Conservation (phyloP, 331 rosid species). For the Quercus phellos region DNA sequence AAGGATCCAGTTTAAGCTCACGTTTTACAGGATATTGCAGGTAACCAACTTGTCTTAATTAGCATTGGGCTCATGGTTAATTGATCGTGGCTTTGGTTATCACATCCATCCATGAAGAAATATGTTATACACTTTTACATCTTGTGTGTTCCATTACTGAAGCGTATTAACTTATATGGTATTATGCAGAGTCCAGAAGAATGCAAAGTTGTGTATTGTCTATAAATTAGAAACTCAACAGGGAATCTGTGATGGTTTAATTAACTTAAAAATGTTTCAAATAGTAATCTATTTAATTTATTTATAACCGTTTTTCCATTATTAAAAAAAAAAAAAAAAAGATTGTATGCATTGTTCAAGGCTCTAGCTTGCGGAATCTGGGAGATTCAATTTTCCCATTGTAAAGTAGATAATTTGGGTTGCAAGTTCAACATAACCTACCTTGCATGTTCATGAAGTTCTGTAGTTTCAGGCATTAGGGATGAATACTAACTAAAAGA, state of each 20-base stretch:
- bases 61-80: neutral
- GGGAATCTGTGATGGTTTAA: neutral
- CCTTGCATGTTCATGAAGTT: neutral
- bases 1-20: constrained; percentile 70
- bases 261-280: neutral
- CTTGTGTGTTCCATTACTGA: neutral
- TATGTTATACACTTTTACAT: neutral
- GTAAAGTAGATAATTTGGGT: neutral
- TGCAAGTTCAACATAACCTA: neutral
- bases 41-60: constrained; percentile 27
- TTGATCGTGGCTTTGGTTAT: neutral
- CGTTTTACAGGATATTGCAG: constrained; percentile 67
- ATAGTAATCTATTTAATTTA: neutral
- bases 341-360: too few relatives aligned
- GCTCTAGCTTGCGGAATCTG: too few relatives aligned
- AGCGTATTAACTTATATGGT: too few relatives aligned
- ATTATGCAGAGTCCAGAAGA: neutral
- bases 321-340: too few relatives aligned
- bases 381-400: neutral
- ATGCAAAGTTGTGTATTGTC: neutral
- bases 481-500: neutral
- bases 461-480: neutral
- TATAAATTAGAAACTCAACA: neutral
- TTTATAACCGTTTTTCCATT: neutral
- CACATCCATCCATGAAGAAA: neutral